These are phyloP conservation scores for Eucalyptus urophylla DNA, from an alignment of 345 rosid species.

Conservation along the genomic window DNA sequence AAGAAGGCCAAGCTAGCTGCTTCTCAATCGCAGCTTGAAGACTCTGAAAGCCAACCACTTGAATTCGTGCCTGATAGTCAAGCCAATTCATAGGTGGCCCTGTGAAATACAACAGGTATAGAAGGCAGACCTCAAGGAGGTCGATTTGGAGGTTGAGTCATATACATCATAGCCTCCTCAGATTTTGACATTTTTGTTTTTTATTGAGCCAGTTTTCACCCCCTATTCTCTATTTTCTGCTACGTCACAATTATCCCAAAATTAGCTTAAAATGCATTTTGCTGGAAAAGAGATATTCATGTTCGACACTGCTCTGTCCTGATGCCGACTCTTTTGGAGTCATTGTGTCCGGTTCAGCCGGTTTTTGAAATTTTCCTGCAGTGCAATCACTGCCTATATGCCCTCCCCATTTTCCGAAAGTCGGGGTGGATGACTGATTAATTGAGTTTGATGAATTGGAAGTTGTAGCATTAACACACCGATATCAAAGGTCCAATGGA, in stretches of 20 bases:
- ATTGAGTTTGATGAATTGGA: not conserved
- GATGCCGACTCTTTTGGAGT: not conserved
- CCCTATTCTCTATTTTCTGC: not conserved
- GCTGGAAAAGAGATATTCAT: not conserved
- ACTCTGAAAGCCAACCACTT: conserved; percentile 21
- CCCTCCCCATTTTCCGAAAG: not conserved
- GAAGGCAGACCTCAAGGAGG: not conserved
- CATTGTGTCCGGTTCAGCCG: not conserved
- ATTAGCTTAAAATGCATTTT: not conserved
- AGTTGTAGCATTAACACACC: not conserved
- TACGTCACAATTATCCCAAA: not conserved
- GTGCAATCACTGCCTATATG: not conserved
- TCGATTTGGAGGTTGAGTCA: not conserved
- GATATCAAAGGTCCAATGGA: not conserved
- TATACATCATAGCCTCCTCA: not conserved
- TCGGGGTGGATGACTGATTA: not conserved
- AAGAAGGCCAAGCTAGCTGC: conserved; percentile 42
- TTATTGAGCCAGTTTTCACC: not conserved
- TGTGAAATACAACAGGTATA: not conserved
- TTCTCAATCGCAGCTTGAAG: conserved; percentile 20
- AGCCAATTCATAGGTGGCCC: not conserved
- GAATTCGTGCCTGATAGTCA: conserved; percentile 48
- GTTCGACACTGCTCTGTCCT: not conserved
- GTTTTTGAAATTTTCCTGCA: not conserved
- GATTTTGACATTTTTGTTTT: not conserved